These are phyloP conservation scores for Triangularia setosa DNA, from an alignment of 2,329 filamentous ascomycete species.

Conservation along the genomic window DNA sequence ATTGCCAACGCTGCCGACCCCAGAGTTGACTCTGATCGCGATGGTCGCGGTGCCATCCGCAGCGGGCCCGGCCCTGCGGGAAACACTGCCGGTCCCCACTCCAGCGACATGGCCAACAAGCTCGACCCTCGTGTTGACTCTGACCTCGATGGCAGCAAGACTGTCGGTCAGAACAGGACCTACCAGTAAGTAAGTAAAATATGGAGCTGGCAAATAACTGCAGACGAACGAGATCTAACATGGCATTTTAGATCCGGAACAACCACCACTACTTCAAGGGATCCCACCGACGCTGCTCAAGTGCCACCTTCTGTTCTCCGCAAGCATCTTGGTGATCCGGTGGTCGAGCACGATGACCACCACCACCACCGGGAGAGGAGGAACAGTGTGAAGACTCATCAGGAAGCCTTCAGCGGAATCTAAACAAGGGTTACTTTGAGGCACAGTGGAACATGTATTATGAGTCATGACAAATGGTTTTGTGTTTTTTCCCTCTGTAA, in stretches of 20 bases:
- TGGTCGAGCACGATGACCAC: conserved; percentile 42
- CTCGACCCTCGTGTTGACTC: conserved; percentile 53
- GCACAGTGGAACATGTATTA: conserved; percentile 7
- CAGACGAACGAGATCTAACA: not conserved
- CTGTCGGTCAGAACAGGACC: conserved; percentile 51
- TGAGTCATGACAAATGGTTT: conserved; percentile 13
- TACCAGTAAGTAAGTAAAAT: conserved; percentile 40
- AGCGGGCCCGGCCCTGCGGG: conserved; percentile 36
- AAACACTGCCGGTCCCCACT: conserved; percentile 50
- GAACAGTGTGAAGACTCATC: conserved; percentile 43
- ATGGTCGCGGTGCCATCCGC: conserved; percentile 20
- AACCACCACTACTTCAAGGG: conserved; percentile 28
- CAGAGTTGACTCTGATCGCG: conserved; percentile 44
- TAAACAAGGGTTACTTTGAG: conserved; percentile 28
- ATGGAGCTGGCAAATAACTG: not conserved
- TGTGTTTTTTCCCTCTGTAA: conserved; percentile 3
- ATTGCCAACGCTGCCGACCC: conserved; percentile 46
- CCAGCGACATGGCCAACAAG: conserved; percentile 52
- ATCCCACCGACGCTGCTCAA: conserved; percentile 54
- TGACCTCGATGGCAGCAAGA: conserved; percentile 52
- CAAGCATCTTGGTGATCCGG: conserved; percentile 44
- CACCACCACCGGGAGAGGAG: conserved; percentile 42
- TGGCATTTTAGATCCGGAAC: conserved; percentile 16
- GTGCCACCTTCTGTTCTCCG: conserved; percentile 53
- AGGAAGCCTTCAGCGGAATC: conserved; percentile 47